Evolutionary conservation across 148 eudicot genomes (phyloP).

Genomic region (Vaccinium corymbosum): DNA sequence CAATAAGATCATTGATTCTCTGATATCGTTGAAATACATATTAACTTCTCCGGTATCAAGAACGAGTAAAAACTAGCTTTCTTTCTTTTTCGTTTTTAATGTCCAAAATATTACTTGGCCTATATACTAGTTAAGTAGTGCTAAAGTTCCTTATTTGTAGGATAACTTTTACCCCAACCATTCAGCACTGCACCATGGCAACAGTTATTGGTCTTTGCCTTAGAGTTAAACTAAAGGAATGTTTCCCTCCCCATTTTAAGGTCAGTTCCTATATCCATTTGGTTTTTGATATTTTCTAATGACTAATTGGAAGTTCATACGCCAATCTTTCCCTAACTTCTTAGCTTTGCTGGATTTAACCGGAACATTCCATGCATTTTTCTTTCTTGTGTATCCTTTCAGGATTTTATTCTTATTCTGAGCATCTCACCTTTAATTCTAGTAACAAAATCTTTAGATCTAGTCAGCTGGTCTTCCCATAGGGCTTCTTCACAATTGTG

Average conservation of each 20-base stretch:
- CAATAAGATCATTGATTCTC: neutral
- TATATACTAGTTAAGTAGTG: neutral
- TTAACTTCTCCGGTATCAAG: neutral
- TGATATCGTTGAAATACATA: neutral
- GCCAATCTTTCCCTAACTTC: constrained; percentile 9
- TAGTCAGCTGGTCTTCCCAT: neutral
- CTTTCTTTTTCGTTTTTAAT: neutral
- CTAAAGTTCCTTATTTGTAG: constrained; percentile 27
- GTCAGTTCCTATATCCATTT: constrained; percentile 26
- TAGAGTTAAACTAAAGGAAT: constrained; percentile 69
- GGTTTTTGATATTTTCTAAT: neutral
- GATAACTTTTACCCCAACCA: constrained; percentile 89
- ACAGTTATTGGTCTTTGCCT: constrained; percentile 86
- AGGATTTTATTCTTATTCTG: neutral
- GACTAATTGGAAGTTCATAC: neutral
- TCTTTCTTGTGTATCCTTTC: neutral
- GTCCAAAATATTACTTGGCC: neutral
- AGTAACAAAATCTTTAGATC: neutral
- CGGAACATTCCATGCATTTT: neutral
- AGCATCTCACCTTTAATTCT: neutral
- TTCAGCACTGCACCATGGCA: constrained; percentile 93
- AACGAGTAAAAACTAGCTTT: neutral
- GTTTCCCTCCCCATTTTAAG: constrained; percentile 87
- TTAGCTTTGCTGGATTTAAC: neutral
- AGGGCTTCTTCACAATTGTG: neutral